Base-by-base conservation (phyloP, 192 early-diverging fungal species). In the Coemansia sp. region DNA sequence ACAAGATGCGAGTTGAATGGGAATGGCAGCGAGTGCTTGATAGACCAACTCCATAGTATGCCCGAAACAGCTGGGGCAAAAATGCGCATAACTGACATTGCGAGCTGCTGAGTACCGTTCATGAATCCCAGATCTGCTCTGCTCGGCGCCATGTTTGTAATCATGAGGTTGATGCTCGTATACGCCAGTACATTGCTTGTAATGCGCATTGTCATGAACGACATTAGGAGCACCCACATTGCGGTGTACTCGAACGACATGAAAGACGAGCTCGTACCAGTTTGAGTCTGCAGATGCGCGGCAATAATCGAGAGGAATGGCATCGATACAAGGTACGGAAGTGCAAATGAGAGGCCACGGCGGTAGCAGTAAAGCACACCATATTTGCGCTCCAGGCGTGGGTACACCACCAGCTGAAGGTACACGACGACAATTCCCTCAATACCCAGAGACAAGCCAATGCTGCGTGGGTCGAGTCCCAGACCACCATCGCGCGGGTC, bases 351-450 rank as follows among this genome's bases (percentile, higher is more conserved):
- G 29, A 82, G 67, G 12, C 72, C 77, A 0, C 40, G 25, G 19
- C 70, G 78, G 63, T 78, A 85, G 20, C 82, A 79, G 9, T 54
- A 49, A 0, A 88, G 32, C 4, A 64, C 62, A 12, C 86, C 86
- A 45, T 84, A 75, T 29, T 68, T 74, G 11, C 64, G 59, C n/a
- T 69, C 75, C 4, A 84, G 56, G 1, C 68, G 46, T 7, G 86
- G 86, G 32, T 86, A 86, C 0, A 73, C 32, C 1, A 86, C 59
- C 0, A 89, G 70, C 59, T 89, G 88, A 24, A 85, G 32, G 32
- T 83, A 76, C 8, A 89, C 25, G 2, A 84, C 78, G 3, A 70
- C 67, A 1, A 77, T 25, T 1, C 82, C 71, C 8, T 80, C 65
- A 25, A 76, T 54, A 1, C 84, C 62, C 35, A 89, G 42, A 0